Base-by-base conservation (phyloP, 2,329 filamentous ascomycete species). In the Raffaelea albimanens region DNA sequence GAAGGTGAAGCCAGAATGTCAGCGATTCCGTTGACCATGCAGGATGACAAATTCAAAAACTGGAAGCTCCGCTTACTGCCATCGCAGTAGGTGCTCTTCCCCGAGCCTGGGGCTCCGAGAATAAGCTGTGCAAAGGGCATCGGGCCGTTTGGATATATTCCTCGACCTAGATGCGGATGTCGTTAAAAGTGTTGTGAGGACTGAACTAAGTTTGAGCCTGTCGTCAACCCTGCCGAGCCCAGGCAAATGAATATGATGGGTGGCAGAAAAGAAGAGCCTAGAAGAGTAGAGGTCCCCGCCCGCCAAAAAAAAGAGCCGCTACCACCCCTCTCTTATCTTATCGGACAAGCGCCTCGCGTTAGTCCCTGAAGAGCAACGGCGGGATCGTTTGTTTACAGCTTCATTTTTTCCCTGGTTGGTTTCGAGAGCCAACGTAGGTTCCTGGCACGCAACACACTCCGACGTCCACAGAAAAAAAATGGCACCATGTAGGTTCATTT, bases 51-150 rank as follows among this genome's bases (percentile, higher is more conserved):
- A 25, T 33, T n/a, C 16, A 20, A 14, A 1, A 19, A 11, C 23
- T 7, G 7, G 25, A 29, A 13, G 25, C 7, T 29, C 7, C 13
- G 21, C 80, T 64, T 65, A 83, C 80, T 95, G 62, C 93, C 93
- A 80, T 97, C 88, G 72, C 91, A 97, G 64, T 95, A 96, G 8
- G 93, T 98, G 55, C 89, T 96, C 70, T 98, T 98, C 52, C 93
- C 93, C 25, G 89, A 82, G 59, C 93, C 93, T 7, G 93, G 93
- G 56, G 90, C 91, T n/a, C 93, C 93, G 58, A 95, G 82, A 34
- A 95, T 82, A 40, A 96, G 81, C 69, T 95, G 86, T 50, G 73
- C 77, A 59, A 81, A 81, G 44, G 77, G 75, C 77, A 81, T 81
- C 4, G n/a, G 13, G 18, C 7, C n/a, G n/a, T n/a, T n/a, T 29